A percentile compares a stretch with the other conserved stretches of the same genome.
Evolutionary conservation across 2,329 filamentous ascomycete species (phyloP).

Genomic region (Aspergillus sp.): DNA sequence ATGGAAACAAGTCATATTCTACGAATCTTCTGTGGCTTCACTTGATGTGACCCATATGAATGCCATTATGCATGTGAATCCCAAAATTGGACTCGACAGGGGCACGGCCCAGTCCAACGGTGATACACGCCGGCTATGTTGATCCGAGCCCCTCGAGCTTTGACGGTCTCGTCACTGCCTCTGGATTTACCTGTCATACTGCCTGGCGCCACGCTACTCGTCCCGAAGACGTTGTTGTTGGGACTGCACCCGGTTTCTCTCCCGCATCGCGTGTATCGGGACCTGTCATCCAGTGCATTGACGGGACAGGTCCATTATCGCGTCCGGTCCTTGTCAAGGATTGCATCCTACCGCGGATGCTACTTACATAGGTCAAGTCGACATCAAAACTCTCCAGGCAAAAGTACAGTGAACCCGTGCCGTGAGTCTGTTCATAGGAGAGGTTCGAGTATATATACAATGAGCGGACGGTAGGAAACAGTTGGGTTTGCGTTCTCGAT

Average conservation of each 20-base stretch:
- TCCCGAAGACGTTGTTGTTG: not conserved
- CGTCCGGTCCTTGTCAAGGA: not conserved
- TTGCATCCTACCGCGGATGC: not conserved
- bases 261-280: not conserved
- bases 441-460: not conserved
- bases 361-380: not conserved
- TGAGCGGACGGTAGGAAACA: not conserved
- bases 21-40: too few relatives aligned
- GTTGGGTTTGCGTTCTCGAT: not conserved
- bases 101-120: too few relatives aligned
- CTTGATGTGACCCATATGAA: too few relatives aligned
- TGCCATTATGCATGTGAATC: too few relatives aligned
- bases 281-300: not conserved
- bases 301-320: not conserved
- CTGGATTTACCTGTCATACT: not conserved
- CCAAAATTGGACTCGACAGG: too few relatives aligned
- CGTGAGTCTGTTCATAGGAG: too few relatives aligned
- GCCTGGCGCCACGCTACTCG: not conserved
- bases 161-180: not conserved
- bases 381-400: not conserved
- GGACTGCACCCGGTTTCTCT: not conserved
- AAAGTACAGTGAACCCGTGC: not conserved
- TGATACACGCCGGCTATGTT: not conserved
- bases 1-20: too few relatives aligned
- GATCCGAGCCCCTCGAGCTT: not conserved